Base-by-base conservation (phyloP, 164 flowering plant species). In the Sextonia rubra region DNA sequence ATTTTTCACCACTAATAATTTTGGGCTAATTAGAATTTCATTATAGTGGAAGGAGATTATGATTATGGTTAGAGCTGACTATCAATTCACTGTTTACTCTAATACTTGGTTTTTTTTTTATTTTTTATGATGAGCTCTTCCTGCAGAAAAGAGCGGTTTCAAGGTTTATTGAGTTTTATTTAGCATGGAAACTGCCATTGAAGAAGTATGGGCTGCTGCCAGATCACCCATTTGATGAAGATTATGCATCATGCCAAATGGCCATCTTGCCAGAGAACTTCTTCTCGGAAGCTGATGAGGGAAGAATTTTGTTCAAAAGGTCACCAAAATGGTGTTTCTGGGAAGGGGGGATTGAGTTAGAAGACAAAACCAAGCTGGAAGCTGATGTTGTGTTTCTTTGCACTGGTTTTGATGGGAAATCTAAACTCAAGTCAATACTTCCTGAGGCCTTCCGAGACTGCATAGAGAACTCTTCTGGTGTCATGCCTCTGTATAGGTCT, bases 161-260 rank as follows among this genome's bases (percentile, higher is more conserved):
- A 2, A 90, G 83, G 81, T 79, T 90, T 20, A 85, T 95, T 1
- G 99, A 95, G 79, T 82, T 90, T 12, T 95, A 93, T 61, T 64
- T 95, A 76, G 64, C 69, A 2, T 86, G 91, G 92, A 91, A 87
- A 77, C 91, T 88, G 37, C 98, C 98, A 4, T 61, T 90, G 75
- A 75, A 71, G 49, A 95, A 89, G 79, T 90, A 90, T 74, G 98
- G 97, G 3, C 73, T 93, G 77, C 85, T 80, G 67, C 99, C 99
- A 8, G 91, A 87, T 2, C 99, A 95, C 80, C 90, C 97, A 14
- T 93, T 93, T 74, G 85, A 80, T 71, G 99, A 93, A 73, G 98
- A 95, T 78, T 91, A 88, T 49, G 97, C 94, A 9, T 90, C 97
- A 0, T 95, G 99, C 60, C 98, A 93, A 67, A 93, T 93, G 97